phyloP scores from a whole-genome alignment of 257 asterid genomes.

The Nicotiana attenuata region DNA sequence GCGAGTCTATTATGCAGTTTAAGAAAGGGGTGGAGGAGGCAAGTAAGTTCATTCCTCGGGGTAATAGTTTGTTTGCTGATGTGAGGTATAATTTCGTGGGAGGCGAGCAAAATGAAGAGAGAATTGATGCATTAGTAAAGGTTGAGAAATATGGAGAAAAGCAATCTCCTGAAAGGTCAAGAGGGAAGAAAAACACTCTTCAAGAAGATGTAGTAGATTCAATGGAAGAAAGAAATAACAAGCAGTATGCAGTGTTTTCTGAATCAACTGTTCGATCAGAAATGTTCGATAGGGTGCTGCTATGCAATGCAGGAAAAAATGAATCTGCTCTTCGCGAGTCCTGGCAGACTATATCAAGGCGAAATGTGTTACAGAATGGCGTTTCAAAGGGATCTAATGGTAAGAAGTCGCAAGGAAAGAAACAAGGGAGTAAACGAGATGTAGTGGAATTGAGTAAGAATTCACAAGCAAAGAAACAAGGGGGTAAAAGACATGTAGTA shows the following conservation, averaged over 20 bases:
- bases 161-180: constrained; percentile 23
- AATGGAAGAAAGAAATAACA: not conserved
- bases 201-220: constrained; percentile 29
- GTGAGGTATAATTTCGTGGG: constrained; percentile 15
- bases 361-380: not conserved
- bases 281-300: constrained; percentile 14
- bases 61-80: constrained; percentile 25
- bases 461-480: not conserved
- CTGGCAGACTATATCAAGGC: not conserved
- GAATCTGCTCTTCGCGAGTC: constrained; percentile 12
- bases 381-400: not conserved
- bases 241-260: constrained; percentile 9
- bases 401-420: not conserved
- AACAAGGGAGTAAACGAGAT: not conserved
- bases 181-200: constrained; percentile 60
- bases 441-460: constrained; percentile 13
- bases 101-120: constrained; percentile 21
- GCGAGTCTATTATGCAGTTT: constrained; percentile 49
- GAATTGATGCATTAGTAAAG: constrained; percentile 18
- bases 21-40: constrained; percentile 65
- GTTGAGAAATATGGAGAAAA: constrained; percentile 18
- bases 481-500: not conserved
- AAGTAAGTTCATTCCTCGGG: constrained; percentile 51
- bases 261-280: constrained; percentile 9
- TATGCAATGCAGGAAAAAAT: not conserved